These are phyloP conservation scores for Suillus lakei DNA, from an alignment of 768 basidiomycete species.

Conservation along the genomic window DNA sequence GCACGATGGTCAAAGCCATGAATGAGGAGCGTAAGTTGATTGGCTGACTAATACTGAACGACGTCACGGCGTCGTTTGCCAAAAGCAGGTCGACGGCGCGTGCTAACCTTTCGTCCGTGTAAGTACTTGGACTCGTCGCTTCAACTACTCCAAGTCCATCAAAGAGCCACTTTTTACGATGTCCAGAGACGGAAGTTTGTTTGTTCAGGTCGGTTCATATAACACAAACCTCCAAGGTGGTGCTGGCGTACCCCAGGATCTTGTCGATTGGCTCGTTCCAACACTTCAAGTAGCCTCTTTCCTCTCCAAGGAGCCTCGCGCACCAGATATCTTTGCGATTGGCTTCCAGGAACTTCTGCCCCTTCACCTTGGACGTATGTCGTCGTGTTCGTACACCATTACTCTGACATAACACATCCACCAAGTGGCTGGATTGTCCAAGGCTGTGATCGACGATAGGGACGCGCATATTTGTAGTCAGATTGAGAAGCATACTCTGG, in stretches of 20 bases:
- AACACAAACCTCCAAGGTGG: conserved; percentile 90
- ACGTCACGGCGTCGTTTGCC: conserved; percentile 8
- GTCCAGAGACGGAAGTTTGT: conserved; percentile 36
- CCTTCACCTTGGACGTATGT: conserved; percentile 83
- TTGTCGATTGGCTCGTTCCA: conserved; percentile 91
- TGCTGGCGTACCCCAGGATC: conserved; percentile 75
- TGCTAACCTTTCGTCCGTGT: background rate
- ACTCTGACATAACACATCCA: conserved; percentile 2
- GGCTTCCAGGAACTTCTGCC: conserved; percentile 95
- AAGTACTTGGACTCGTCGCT: background rate
- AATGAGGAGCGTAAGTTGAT: no score
- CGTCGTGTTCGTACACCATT: conserved; percentile 10
- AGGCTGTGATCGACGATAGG: conserved; percentile 67
- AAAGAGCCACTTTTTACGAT: conserved; percentile 5
- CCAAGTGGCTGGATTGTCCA: conserved; percentile 80
- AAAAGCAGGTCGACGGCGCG: background rate
- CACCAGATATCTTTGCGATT: conserved; percentile 88
- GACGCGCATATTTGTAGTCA: conserved; percentile 75
- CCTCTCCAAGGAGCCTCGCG: conserved; percentile 61
- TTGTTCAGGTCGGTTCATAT: conserved; percentile 87
- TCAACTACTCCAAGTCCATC: conserved; percentile 15
- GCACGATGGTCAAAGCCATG: no score
- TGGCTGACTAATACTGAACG: background rate
- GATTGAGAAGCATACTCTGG: conserved; percentile 71
- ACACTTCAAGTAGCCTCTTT: conserved; percentile 78